Conservation (phyloP, 495 filamentous ascomycete genomes). For the Massariosphaeria phaeospora region DNA sequence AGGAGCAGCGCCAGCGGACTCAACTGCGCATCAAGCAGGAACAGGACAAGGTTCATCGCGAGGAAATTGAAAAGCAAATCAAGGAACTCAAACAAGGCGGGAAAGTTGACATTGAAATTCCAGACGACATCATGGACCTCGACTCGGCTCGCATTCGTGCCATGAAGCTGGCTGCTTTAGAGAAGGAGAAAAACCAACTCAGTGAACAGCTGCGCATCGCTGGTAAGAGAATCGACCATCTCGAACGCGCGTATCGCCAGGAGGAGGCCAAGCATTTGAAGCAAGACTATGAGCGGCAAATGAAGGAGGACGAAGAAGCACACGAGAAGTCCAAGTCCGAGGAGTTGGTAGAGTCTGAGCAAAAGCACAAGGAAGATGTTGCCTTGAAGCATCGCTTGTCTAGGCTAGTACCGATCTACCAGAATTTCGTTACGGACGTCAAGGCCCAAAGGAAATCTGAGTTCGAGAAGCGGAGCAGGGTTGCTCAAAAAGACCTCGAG, state of each 20-base stretch:
- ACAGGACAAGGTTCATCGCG: conserved; percentile 82
- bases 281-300: conserved; percentile 80
- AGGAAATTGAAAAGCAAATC: conserved; percentile 92
- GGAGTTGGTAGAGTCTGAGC: conserved; percentile 70
- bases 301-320: conserved; percentile 69
- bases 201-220: conserved; percentile 84
- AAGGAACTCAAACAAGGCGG: conserved; percentile 80
- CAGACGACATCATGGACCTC: conserved; percentile 75
- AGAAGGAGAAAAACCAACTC: conserved; percentile 94
- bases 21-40: conserved; percentile 83
- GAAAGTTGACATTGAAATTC: conserved; percentile 66
- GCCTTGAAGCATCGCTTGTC: conserved; percentile 86
- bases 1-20: conserved; percentile 88
- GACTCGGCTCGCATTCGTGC: conserved; percentile 84
- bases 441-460: conserved; percentile 84
- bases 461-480: conserved; percentile 86
- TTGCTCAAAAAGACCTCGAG: conserved; percentile 84
- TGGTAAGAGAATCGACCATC: conserved; percentile 92
- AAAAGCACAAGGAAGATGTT: conserved; percentile 84
- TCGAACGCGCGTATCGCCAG: conserved; percentile 92
- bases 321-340: conserved; percentile 74
- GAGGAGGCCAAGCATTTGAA: conserved; percentile 90
- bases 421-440: conserved; percentile 70
- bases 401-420: conserved; percentile 75
- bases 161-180: conserved; percentile 90